Percentiles rank a stretch among this genome's conserved stretches.
Evolutionary conservation across 208 protist species (phyloP).

Genomic region (Porcisia hertigi): DNA sequence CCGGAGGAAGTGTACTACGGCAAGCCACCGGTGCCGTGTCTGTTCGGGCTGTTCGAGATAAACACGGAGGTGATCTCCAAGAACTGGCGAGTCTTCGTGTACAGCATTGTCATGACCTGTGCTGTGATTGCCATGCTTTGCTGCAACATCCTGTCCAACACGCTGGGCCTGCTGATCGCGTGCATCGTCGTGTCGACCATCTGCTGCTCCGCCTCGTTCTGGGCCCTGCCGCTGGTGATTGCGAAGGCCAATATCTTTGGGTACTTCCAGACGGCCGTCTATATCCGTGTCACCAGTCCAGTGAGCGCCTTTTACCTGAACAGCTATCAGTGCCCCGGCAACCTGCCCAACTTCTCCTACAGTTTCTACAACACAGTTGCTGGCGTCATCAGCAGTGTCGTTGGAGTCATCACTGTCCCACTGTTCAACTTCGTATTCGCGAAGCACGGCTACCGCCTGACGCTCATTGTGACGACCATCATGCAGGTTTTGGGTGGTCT

Average conservation of each 20-base stretch:
- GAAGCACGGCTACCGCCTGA: slow-evolving; percentile 41
- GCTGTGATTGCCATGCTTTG: slow-evolving; percentile 35
- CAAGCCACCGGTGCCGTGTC: slow-evolving; percentile 16
- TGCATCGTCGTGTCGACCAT: slow-evolving; percentile 34
- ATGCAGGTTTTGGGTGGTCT: slow-evolving; percentile 44
- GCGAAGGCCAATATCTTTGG: slow-evolving; percentile 56
- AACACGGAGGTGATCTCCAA: slow-evolving; percentile 54
- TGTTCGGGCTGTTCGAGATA: slow-evolving; percentile 52
- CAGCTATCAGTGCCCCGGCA: slow-evolving; percentile 36
- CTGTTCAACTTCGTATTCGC: slow-evolving; percentile 50
- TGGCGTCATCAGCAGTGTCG: slow-evolving; percentile 35
- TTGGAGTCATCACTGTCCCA: slow-evolving; percentile 37
- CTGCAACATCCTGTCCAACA: slow-evolving; percentile 35
- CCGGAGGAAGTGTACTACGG: slow-evolving; percentile 22
- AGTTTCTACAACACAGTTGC: slow-evolving; percentile 55
- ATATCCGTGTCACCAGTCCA: slow-evolving; percentile 43
- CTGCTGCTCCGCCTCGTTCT: slow-evolving; percentile 41
- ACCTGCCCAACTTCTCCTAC: slow-evolving; percentile 60
- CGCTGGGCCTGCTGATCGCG: slow-evolving; percentile 34
- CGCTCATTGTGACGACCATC: slow-evolving; percentile 44
- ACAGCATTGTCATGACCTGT: slow-evolving; percentile 40
- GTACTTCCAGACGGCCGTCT: slow-evolving; percentile 43
- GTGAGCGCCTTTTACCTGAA: slow-evolving; percentile 55
- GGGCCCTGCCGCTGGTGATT: slow-evolving; percentile 38
- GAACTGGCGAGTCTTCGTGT: slow-evolving; percentile 53